Evolutionary conservation across 2,329 filamentous ascomycete genomes (phyloP).

Genomic region (Verticillium isaacii): DNA sequence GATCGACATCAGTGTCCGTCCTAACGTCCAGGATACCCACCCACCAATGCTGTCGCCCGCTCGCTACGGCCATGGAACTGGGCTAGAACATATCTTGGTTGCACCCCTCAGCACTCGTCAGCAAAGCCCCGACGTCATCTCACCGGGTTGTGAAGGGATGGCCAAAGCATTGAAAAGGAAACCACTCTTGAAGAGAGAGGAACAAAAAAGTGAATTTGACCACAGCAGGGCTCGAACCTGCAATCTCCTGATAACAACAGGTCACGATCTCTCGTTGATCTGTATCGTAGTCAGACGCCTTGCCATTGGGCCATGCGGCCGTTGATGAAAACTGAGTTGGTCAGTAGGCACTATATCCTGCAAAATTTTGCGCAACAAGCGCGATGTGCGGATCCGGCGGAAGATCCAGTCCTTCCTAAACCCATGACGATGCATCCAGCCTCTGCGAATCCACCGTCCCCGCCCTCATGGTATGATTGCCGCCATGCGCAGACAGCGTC

Average conservation of each 20-base stretch:
- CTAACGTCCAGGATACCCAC: background rate
- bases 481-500: too few species aligned
- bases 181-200: background rate
- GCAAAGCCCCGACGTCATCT: background rate
- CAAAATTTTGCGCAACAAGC: background rate
- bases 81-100: background rate
- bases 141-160: background rate
- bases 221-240: slow-evolving; percentile 14
- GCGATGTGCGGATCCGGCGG: background rate
- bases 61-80: background rate
- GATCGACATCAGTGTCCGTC: background rate
- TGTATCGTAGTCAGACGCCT: slow-evolving; percentile 37
- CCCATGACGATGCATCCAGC: too few species aligned
- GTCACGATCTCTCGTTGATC: background rate
- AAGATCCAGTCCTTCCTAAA: background rate
- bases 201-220: background rate
- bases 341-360: too few species aligned
- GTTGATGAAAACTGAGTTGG: background rate
- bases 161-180: background rate
- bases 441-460: too few species aligned
- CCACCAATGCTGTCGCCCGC: background rate
- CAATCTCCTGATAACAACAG: slow-evolving; percentile 8
- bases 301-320: slow-evolving; percentile 30
- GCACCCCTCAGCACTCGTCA: background rate
- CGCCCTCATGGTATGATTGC: too few species aligned